These are phyloP conservation scores for Paramarasmius palmivorus DNA, from an alignment of 1,284 basidiomycete species.

Conservation along the genomic window DNA sequence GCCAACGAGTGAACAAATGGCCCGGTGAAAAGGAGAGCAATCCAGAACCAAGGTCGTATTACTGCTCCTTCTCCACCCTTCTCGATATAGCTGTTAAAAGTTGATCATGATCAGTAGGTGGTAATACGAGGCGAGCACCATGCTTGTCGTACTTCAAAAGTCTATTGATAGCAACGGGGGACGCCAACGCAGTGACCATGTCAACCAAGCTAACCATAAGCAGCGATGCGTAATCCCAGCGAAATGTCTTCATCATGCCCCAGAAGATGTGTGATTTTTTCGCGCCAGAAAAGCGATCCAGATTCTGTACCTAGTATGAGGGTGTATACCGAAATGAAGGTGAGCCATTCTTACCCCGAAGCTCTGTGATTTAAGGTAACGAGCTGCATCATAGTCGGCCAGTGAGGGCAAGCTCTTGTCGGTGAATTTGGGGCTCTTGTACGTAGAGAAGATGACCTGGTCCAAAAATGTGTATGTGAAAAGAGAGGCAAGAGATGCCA, in stretches of 20 bases:
- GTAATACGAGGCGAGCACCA: not conserved
- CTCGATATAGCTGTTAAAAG: conserved; percentile 40
- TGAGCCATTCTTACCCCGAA: conserved; percentile 23
- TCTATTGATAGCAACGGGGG: conserved; percentile 41
- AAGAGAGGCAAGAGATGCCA: conserved; percentile 47
- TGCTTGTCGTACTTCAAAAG: conserved; percentile 20
- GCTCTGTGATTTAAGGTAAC: conserved; percentile 22
- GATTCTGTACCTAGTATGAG: conserved; percentile 12
- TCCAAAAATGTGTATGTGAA: conserved; percentile 52
- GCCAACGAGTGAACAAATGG: conserved; percentile 30
- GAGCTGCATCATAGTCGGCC: conserved; percentile 46
- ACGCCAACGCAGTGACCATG: conserved; percentile 27
- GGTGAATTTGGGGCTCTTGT: conserved; percentile 29
- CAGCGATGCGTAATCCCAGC: not conserved
- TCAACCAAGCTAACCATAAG: conserved; percentile 21
- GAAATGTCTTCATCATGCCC: conserved; percentile 19
- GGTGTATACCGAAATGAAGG: conserved; percentile 11
- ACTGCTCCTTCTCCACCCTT: conserved; percentile 32
- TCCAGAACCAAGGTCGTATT: conserved; percentile 48
- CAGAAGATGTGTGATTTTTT: conserved; percentile 24
- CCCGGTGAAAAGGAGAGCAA: conserved; percentile 33
- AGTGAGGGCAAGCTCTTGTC: conserved; percentile 41
- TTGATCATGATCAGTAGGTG: not conserved
- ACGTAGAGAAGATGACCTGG: conserved; percentile 35
- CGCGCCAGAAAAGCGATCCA: conserved; percentile 24